A percentile compares a stretch with the other conserved stretches of the same genome.
Conservation (phyloP, 2,329 filamentous ascomycete species). For the Ceratocystis alfenasii region DNA sequence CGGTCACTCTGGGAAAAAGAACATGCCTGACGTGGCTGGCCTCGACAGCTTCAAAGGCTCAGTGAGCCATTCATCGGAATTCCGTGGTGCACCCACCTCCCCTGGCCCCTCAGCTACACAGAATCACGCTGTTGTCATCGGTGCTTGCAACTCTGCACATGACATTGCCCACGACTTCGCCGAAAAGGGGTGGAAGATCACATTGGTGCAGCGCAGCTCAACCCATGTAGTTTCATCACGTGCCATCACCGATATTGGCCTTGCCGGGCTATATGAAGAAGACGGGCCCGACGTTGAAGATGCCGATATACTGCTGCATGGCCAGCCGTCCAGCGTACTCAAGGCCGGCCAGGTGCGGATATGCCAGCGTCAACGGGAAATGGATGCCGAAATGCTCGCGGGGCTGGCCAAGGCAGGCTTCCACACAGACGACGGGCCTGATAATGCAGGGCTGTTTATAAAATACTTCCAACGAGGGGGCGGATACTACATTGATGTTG, state of each 20-base stretch:
- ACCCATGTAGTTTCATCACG: constrained; percentile 52
- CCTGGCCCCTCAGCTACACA: constrained; percentile 28
- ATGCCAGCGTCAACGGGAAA: constrained; percentile 29
- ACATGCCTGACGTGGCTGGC: constrained; percentile 46
- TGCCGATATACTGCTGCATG: constrained; percentile 49
- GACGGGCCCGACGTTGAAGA: constrained; percentile 50
- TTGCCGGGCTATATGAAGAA: constrained; percentile 42
- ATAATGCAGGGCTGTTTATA: constrained; percentile 44
- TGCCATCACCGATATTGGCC: constrained; percentile 39
- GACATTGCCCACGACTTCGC: constrained; percentile 58
- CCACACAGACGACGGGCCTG: constrained; percentile 45
- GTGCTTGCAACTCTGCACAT: constrained; percentile 56
- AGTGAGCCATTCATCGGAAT: constrained; percentile 51
- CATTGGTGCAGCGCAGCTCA: constrained; percentile 55
- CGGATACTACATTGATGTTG: constrained; percentile 61
- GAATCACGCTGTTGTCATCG: constrained; percentile 53
- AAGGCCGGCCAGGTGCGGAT: constrained; percentile 45
- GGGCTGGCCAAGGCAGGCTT: constrained; percentile 48
- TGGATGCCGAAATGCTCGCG: constrained; percentile 32
- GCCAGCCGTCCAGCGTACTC: constrained; percentile 45
- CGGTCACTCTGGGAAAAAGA: constrained; percentile 55
- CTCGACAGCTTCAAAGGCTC: constrained; percentile 46
- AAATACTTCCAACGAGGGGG: constrained; percentile 56
- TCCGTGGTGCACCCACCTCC: constrained; percentile 39
- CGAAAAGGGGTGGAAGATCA: constrained; percentile 54